Evolutionary conservation across 106 monocot genomes (phyloP).

Genomic region (Acorus calamus): DNA sequence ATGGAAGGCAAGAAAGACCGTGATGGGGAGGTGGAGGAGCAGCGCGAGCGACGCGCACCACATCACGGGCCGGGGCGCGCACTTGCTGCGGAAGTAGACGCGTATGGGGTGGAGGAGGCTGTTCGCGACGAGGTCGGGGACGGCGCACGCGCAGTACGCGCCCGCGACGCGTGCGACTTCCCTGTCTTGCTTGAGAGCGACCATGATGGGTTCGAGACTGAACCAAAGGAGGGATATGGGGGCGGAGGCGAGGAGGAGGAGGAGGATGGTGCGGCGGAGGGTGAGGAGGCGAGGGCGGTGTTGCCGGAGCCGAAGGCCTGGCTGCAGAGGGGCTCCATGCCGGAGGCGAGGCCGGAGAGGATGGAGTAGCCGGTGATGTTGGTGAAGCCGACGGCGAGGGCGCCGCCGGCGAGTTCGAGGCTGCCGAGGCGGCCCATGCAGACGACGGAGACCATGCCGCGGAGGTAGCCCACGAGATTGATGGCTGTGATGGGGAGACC

Average conservation of each 20-base stretch:
- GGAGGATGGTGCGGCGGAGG: neutral
- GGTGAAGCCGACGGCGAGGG: neutral
- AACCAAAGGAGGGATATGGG: constrained; percentile 33
- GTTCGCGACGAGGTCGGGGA: constrained; percentile 38
- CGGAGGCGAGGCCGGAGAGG: constrained; percentile 5
- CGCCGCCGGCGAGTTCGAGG: neutral
- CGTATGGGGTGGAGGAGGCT: constrained; percentile 37
- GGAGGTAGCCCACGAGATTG: constrained; percentile 39
- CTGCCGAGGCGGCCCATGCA: constrained; percentile 14
- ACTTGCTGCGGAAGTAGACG: constrained; percentile 28
- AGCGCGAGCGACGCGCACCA: constrained; percentile 20
- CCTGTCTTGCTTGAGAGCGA: constrained; percentile 26
- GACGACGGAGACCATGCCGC: constrained; percentile 40
- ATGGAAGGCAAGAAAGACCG: constrained; percentile 12
- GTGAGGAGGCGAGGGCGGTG: constrained; percentile 10
- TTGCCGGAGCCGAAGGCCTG: too few relatives aligned
- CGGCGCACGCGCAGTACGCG: constrained; percentile 21
- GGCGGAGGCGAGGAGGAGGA: constrained; percentile 6
- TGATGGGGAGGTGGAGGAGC: constrained; percentile 34
- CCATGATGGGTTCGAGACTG: constrained; percentile 16
- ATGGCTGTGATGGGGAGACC: constrained; percentile 28
- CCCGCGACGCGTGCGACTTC: constrained; percentile 27
- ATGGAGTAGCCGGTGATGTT: neutral
- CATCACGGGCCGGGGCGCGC: constrained; percentile 15
- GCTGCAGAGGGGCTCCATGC: neutral